Conservation (phyloP, 768 basidiomycete genomes). For the Lactarius indigo region DNA sequence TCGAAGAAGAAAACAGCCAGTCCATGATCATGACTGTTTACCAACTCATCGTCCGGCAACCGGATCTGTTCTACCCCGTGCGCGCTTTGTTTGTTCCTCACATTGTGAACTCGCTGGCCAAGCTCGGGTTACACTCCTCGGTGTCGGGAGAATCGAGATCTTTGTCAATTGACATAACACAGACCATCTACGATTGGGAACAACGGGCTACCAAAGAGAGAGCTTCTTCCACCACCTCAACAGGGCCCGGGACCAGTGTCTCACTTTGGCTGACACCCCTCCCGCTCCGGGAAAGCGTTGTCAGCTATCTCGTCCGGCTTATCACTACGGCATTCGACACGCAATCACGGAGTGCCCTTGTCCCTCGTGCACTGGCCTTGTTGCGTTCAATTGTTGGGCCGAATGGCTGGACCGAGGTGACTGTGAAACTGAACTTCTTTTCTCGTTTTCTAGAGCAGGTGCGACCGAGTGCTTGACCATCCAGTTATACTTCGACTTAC, state of each 20-base stretch:
- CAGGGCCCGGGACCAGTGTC: constrained; percentile 7
- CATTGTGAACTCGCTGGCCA: constrained; percentile 85
- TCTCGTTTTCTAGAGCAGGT: constrained; percentile 80
- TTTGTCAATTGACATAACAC: constrained; percentile 85
- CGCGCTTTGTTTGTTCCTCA: constrained; percentile 90
- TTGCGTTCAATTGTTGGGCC: constrained; percentile 79
- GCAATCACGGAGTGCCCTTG: constrained; percentile 41
- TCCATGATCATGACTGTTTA: constrained; percentile 79
- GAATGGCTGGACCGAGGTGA: constrained; percentile 86
- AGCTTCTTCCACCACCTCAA: constrained; percentile 9
- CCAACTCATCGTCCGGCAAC: constrained; percentile 87
- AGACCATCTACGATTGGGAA: constrained; percentile 94
- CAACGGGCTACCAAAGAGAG: constrained; percentile 45
- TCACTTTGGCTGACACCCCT: constrained; percentile 69
- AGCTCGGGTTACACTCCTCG: constrained; percentile 74
- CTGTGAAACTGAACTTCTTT: constrained; percentile 89
- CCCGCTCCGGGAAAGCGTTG: constrained; percentile 81
- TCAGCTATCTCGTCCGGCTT: constrained; percentile 93
- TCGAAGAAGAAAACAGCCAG: constrained; percentile 82
- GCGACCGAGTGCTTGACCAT: constrained; percentile 26
- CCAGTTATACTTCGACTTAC: neutral
- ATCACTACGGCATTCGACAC: constrained; percentile 65
- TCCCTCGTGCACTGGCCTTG: constrained; percentile 60
- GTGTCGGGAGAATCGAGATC: constrained; percentile 78
- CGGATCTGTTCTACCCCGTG: constrained; percentile 88